Conservation (phyloP, 768 basidiomycete species). For the Lentinula aciculospora region DNA sequence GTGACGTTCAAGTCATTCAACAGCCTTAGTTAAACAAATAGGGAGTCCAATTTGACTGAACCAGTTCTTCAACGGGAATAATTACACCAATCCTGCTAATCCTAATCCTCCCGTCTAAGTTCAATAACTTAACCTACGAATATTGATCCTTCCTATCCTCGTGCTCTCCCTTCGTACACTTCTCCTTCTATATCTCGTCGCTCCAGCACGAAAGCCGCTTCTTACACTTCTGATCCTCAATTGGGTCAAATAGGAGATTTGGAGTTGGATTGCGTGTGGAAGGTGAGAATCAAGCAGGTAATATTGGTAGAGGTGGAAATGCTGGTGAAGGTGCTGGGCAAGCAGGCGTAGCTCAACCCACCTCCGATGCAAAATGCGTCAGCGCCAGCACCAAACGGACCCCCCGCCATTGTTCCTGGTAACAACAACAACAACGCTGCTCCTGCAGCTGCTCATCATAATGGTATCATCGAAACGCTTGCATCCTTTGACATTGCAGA, state of each 20-base stretch:
- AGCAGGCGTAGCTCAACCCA: too few relatives aligned
- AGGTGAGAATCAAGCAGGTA: slow-evolving; percentile 19
- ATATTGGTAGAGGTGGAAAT: slow-evolving; percentile 23
- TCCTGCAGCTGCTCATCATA: not conserved
- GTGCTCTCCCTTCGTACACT: slow-evolving; percentile 65
- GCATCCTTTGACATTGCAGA: slow-evolving; percentile 51
- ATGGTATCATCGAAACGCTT: slow-evolving; percentile 36
- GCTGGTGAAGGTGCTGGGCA: not conserved
- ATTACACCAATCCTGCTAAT: slow-evolving; percentile 8
- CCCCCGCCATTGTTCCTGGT: not conserved
- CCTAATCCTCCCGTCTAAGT: slow-evolving; percentile 20
- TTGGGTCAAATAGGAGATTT: slow-evolving; percentile 74
- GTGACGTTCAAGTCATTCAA: not conserved
- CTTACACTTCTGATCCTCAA: slow-evolving; percentile 59
- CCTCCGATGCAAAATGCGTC: not conserved
- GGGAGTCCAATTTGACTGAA: slow-evolving; percentile 8
- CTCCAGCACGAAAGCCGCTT: slow-evolving; percentile 66
- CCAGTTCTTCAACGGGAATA: slow-evolving; percentile 4
- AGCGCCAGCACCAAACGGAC: slow-evolving; percentile 10
- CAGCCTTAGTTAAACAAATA: slow-evolving; percentile 10
- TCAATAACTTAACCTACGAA: slow-evolving; percentile 63
- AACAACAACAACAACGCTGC: not conserved
- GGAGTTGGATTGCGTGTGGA: slow-evolving; percentile 45
- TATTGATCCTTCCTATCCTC: slow-evolving; percentile 58
- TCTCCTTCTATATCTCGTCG: slow-evolving; percentile 72